phyloP scores from a whole-genome alignment of 2,329 filamentous ascomycete species.

The Sarocladium brachiariae region DNA sequence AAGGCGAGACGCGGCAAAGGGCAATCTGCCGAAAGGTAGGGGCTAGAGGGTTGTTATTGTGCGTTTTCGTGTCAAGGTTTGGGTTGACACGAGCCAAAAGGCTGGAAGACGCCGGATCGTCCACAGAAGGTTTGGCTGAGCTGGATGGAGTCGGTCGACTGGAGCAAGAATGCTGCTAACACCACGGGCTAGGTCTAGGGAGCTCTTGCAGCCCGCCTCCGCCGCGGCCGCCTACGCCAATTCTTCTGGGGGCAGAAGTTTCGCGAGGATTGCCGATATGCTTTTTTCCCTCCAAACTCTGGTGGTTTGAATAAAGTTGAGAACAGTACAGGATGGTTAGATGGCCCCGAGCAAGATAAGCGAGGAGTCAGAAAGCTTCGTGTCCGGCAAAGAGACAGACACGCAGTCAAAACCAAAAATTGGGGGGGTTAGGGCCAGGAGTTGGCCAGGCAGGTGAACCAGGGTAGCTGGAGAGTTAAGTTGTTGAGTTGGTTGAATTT shows the following conservation, averaged over 20 bases:
- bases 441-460: no score
- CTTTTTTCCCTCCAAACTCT: not conserved
- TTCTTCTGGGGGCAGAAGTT: not conserved
- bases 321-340: not conserved
- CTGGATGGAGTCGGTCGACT: slow-evolving; percentile 5
- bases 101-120: slow-evolving; percentile 1
- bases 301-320: not conserved
- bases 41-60: not conserved
- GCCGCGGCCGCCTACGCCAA: slow-evolving; percentile 2
- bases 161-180: not conserved
- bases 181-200: not conserved
- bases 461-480: no score
- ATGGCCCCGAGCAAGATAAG: not conserved
- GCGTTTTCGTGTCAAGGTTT: not conserved
- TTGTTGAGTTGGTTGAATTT: not conserved
- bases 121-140: slow-evolving; percentile 5
- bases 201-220: slow-evolving; percentile 5
- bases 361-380: not conserved
- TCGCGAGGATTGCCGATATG: not conserved
- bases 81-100: not conserved
- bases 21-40: not conserved
- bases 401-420: no score
- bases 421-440: no score
- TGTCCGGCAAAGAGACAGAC: not conserved
- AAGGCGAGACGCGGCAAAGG: not conserved